Evolutionary conservation across 2,329 filamentous ascomycete species (phyloP).

Genomic region (Phaeosphaeria sp.): DNA sequence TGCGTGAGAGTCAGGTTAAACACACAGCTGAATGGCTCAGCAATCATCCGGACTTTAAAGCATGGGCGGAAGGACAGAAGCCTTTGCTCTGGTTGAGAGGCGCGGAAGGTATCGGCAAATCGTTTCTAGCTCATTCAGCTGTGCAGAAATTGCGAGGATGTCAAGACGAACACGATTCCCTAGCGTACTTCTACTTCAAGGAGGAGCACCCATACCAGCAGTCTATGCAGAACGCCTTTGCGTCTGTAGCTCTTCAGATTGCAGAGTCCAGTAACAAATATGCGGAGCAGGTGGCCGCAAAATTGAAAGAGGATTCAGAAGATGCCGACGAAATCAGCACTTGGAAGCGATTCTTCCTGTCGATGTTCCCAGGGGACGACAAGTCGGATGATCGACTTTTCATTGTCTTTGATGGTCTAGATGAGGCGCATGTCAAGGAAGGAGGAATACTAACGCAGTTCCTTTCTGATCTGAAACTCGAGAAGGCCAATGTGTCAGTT

Average conservation of each 20-base stretch:
- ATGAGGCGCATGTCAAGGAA: not conserved
- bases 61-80: not conserved
- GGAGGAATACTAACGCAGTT: not conserved
- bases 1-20: not conserved
- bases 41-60: not conserved
- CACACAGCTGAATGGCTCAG: not conserved
- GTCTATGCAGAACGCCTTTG: constrained; percentile 28
- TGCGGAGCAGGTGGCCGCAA: constrained; percentile 38
- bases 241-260: constrained; percentile 39
- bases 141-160: not conserved
- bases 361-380: not conserved
- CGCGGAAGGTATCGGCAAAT: not conserved
- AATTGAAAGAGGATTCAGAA: constrained; percentile 29
- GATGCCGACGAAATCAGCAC: not conserved
- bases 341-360: not conserved
- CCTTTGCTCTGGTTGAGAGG: not conserved
- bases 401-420: not conserved
- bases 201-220: constrained; percentile 39
- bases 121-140: not conserved
- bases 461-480: not conserved
- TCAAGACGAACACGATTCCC: constrained; percentile 1
- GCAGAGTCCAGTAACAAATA: constrained; percentile 35
- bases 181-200: constrained; percentile 48
- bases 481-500: not conserved
- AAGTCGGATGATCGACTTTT: not conserved